These are phyloP conservation scores for Hamigera avellanea DNA, from an alignment of 495 filamentous ascomycete species.

Conservation along the genomic window DNA sequence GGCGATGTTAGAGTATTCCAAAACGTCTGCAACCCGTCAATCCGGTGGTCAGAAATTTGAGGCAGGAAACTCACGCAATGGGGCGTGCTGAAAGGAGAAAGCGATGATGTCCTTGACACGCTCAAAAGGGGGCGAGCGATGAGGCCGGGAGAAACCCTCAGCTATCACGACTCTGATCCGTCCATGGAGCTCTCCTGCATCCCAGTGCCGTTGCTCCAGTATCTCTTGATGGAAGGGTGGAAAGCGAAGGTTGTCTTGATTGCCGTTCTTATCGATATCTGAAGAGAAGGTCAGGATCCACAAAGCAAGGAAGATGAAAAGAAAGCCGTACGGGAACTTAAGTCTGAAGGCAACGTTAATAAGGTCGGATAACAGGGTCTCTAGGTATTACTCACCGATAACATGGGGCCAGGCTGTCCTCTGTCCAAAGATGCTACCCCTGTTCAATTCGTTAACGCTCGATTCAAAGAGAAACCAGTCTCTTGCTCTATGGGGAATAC, in stretches of 20 bases:
- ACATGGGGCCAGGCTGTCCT: constrained; percentile 49
- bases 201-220: constrained; percentile 60
- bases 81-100: constrained; percentile 83
- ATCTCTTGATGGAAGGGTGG: constrained; percentile 64
- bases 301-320: constrained; percentile 1
- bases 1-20: constrained; percentile 68
- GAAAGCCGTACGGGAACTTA: constrained; percentile 14
- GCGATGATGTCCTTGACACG: constrained; percentile 60
- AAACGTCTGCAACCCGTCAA: constrained; percentile 42
- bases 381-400: constrained; percentile 29
- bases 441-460: constrained; percentile 13
- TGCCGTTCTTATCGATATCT: constrained; percentile 52
- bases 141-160: constrained; percentile 50
- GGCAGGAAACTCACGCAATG: constrained; percentile 44
- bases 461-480: too few species aligned
- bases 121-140: constrained; percentile 47
- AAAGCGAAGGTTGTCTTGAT: constrained; percentile 55
- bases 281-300: background rate
- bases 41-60: background rate
- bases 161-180: constrained; percentile 69
- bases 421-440: constrained; percentile 44
- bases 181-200: constrained; percentile 57
- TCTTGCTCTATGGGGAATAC: constrained; percentile 13
- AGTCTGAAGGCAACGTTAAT: constrained; percentile 7
- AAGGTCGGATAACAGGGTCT: too few species aligned